Evolutionary conservation across 768 basidiomycete species (phyloP), one percentile per base, ranked within the genome.

Genomic region (Pleurotus salmoneostramineus): DNA sequence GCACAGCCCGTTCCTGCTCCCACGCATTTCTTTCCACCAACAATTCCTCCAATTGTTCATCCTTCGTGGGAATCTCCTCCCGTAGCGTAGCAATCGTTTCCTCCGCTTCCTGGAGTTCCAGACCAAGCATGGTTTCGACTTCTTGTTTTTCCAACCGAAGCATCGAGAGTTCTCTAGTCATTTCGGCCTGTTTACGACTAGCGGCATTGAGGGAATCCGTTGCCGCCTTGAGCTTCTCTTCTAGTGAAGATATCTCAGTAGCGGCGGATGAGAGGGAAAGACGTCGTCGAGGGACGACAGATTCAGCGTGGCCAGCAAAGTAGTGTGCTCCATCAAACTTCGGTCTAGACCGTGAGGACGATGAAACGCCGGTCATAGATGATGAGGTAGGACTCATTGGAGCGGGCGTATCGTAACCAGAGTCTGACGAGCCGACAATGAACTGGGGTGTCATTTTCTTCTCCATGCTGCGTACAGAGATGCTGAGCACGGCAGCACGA

Each of bases 281-380:
- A 33, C 74, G 73, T 43, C 72, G 65, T 46, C 68, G 72, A 0
- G 89, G 89, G 0, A 88, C 73, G 14, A 89, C 72, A 4, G 89
- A 81, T 45, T 85, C 80, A 3, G 81, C 83, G 62, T 93, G 89
- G 0, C 93, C 92, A 0, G 93, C 90, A 62, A 93, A 93, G 55
- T 94, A 76, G 72, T 93, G 91, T 0, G 88, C 84, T 10, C 91
- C 91, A 56, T 91, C 90, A 67, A 95, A 95, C 40, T 83, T 83
- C 6, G 74, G 63, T 43, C 75, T 77, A 17, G 37, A 17, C n/a
- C 78, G 72, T 4, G 82, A 72, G 10, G 78, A 70, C 1, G 78
- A 73, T 2, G 74, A 70, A 11, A 70, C 60, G 46, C 77, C 79
- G 31, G 76, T 72, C 17, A 72, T 70, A 31, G 78, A 77, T 6